Conservation (phyloP, 2,329 filamentous ascomycete species). For the Aspergillus sp. region DNA sequence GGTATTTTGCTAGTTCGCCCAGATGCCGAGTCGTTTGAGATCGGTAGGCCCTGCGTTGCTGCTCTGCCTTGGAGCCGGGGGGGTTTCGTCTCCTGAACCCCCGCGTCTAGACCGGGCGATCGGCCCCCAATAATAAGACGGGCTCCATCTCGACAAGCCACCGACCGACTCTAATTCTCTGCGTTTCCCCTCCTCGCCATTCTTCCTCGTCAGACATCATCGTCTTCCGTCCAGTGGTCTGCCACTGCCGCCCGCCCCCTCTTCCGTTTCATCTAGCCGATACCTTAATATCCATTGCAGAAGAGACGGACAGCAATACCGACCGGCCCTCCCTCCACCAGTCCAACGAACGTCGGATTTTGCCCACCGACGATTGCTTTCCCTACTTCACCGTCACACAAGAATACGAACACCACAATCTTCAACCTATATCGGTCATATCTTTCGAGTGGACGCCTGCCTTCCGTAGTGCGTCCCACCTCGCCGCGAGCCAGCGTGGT, state of each 20-base stretch:
- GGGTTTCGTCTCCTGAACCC: constrained; percentile 17
- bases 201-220: constrained; percentile 14
- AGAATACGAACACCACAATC: background rate
- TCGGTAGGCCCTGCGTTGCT: too few relatives aligned
- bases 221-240: constrained; percentile 1
- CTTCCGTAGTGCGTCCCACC: constrained; percentile 9
- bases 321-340: background rate
- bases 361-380: background rate
- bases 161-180: constrained; percentile 16
- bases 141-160: constrained; percentile 20
- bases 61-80: background rate
- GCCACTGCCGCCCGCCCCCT: background rate
- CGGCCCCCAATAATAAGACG: constrained; percentile 19
- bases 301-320: background rate
- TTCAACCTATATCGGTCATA: background rate
- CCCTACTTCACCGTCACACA: background rate
- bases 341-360: background rate
- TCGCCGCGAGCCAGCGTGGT: constrained; percentile 23
- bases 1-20: background rate
- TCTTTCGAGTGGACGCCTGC: constrained; percentile 2
- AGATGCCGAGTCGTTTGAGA: too few relatives aligned
- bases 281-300: background rate
- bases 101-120: constrained; percentile 36
- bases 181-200: constrained; percentile 15
- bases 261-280: background rate